Conservation (phyloP, 768 basidiomycete species). For the Tylopilus sp. region DNA sequence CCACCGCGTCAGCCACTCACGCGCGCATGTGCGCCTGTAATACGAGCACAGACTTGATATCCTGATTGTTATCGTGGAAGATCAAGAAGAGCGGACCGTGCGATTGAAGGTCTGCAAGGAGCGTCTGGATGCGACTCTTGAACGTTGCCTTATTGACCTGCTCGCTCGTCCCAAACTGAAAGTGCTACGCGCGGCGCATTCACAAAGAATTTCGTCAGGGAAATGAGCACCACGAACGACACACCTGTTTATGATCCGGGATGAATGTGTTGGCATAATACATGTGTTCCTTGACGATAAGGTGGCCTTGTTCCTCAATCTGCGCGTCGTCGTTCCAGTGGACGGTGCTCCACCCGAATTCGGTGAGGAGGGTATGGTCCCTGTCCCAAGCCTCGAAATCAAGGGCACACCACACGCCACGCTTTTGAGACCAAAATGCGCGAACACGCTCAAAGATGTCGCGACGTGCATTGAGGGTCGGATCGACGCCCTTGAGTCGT, state of each 20-base stretch:
- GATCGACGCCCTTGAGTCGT: constrained; percentile 62
- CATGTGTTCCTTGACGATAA: constrained; percentile 61
- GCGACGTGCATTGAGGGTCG: constrained; percentile 52
- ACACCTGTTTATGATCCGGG: constrained; percentile 56
- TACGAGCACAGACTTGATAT: constrained; percentile 56
- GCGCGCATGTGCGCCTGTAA: neutral
- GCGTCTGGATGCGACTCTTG: constrained; percentile 45
- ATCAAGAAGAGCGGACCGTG: constrained; percentile 70
- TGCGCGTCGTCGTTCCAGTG: constrained; percentile 52
- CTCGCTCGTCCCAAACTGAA: constrained; percentile 62
- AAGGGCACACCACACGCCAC: constrained; percentile 70
- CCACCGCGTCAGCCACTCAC: constrained; percentile 1
- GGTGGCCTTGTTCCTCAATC: constrained; percentile 51
- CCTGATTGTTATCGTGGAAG: constrained; percentile 76
- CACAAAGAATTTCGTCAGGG: neutral
- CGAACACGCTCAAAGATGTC: constrained; percentile 67
- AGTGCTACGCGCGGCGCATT: constrained; percentile 42
- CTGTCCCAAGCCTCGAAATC: constrained; percentile 86
- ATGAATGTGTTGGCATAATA: constrained; percentile 64
- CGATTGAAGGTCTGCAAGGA: constrained; percentile 39
- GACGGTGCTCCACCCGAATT: constrained; percentile 74
- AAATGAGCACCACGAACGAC: neutral
- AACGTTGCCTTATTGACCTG: constrained; percentile 48
- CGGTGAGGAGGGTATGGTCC: constrained; percentile 70
- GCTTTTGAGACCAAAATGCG: constrained; percentile 55